Evolutionary conservation across 306 rosid species (phyloP).

Genomic region (Ochetophila trinervis): DNA sequence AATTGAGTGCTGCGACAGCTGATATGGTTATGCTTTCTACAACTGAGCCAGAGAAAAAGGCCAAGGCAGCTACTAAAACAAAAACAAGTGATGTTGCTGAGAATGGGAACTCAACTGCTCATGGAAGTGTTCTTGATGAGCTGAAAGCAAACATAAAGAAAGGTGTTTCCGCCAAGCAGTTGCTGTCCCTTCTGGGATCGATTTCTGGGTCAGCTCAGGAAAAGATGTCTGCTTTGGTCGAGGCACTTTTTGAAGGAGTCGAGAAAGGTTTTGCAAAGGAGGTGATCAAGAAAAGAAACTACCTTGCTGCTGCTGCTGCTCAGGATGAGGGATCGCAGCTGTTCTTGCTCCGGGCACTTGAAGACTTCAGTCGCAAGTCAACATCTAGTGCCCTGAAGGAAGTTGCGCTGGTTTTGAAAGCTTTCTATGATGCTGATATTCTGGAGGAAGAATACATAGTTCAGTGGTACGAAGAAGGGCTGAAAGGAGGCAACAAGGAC

Average conservation of each 20-base stretch:
- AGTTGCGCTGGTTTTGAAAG: constrained; percentile 53
- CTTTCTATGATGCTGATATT: constrained; percentile 52
- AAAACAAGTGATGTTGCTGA: constrained; percentile 17
- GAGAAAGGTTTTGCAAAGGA: constrained; percentile 57
- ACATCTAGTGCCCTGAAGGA: constrained; percentile 42
- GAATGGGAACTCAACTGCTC: constrained; percentile 30
- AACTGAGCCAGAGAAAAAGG: constrained; percentile 37
- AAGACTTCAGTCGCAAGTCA: constrained; percentile 37
- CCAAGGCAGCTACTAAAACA: constrained; percentile 13
- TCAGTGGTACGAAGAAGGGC: constrained; percentile 50
- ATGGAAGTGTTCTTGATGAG: constrained; percentile 32
- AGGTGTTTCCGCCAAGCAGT: constrained; percentile 32
- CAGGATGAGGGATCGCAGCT: constrained; percentile 40
- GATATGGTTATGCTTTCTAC: constrained; percentile 69
- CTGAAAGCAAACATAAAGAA: constrained; percentile 40
- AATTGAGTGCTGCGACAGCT: constrained; percentile 57
- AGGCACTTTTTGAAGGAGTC: constrained; percentile 37
- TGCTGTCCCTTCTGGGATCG: constrained; percentile 29
- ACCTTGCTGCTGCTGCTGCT: constrained; percentile 42
- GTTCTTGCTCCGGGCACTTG: constrained; percentile 41
- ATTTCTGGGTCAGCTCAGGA: constrained; percentile 43
- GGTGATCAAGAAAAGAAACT: constrained; percentile 36
- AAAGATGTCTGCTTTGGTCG: constrained; percentile 44
- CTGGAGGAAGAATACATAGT: constrained; percentile 53
- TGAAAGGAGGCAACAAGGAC: constrained; percentile 39